phyloP scores from a whole-genome alignment of 306 rosid species.

The Quercus dentata region DNA sequence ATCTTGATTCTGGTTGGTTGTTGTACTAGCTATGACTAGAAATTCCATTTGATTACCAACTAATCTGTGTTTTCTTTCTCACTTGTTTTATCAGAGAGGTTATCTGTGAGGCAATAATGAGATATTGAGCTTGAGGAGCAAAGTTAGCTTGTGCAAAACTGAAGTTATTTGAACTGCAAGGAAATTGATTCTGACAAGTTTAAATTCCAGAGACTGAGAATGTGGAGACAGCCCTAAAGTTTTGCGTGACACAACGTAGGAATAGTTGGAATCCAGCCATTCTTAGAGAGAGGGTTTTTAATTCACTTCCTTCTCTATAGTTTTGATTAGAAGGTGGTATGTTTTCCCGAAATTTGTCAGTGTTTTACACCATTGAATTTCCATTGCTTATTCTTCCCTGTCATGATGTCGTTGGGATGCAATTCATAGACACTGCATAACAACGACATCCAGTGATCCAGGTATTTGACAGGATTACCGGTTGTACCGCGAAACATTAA shows the following conservation, averaged over 20 bases:
- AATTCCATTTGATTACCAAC: slow-evolving; percentile 14
- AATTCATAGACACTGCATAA: neutral
- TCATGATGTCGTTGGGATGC: neutral
- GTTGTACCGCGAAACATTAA: neutral
- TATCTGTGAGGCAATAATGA: slow-evolving; percentile 49
- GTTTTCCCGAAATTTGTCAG: neutral
- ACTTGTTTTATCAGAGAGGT: slow-evolving; percentile 55
- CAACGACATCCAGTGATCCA: neutral
- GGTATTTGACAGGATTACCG: neutral
- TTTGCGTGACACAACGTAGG: slow-evolving; percentile 2
- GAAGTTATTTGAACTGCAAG: neutral
- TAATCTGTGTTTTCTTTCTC: slow-evolving; percentile 11
- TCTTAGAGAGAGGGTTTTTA: neutral
- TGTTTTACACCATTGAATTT: neutral
- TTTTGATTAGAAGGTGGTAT: slow-evolving; percentile 3
- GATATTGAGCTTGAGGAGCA: slow-evolving; percentile 17
- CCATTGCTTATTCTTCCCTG: neutral
- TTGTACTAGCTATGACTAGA: neutral
- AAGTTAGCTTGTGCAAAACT: neutral
- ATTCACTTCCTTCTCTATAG: neutral
- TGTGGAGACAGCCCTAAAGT: slow-evolving; percentile 7
- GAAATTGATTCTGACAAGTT: neutral
- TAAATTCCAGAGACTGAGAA: neutral
- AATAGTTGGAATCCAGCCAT: neutral
- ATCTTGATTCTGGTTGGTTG: neutral